Evolutionary conservation across 257 asterid genomes (phyloP).

Genomic region (Paraleonurus japonicus): DNA sequence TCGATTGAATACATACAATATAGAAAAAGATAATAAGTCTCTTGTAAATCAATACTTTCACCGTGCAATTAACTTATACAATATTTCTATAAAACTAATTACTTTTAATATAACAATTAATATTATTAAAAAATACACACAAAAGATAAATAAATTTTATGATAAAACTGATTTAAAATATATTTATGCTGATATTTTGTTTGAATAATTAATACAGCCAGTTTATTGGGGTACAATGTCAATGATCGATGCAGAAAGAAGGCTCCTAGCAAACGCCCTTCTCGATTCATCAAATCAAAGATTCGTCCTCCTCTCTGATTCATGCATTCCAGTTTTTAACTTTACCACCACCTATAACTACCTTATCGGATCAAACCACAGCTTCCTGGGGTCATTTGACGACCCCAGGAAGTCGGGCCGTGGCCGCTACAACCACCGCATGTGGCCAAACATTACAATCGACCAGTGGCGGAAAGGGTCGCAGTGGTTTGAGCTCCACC

Average conservation of each 20-base stretch:
- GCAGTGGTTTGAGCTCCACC: conserved; percentile 72
- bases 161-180: no score
- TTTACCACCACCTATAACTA: conserved; percentile 54
- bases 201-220: conserved; percentile 38
- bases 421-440: conserved; percentile 59
- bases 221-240: conserved; percentile 66
- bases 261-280: conserved; percentile 66
- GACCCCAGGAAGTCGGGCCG: conserved; percentile 55
- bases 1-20: no score
- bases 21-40: no score
- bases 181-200: not conserved
- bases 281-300: conserved; percentile 56
- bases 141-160: no score
- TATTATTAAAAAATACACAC: no score
- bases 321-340: conserved; percentile 72
- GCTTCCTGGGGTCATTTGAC: conserved; percentile 48
- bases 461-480: conserved; percentile 76
- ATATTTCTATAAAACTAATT: no score
- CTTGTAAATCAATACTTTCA: no score
- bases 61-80: no score
- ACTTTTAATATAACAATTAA: no score
- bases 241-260: conserved; percentile 71
- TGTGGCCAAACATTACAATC: conserved; percentile 57
- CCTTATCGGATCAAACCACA: conserved; percentile 37
- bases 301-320: conserved; percentile 63